Base-by-base conservation (phyloP, 345 rosid species). In the Eucalyptus leucophloia region DNA sequence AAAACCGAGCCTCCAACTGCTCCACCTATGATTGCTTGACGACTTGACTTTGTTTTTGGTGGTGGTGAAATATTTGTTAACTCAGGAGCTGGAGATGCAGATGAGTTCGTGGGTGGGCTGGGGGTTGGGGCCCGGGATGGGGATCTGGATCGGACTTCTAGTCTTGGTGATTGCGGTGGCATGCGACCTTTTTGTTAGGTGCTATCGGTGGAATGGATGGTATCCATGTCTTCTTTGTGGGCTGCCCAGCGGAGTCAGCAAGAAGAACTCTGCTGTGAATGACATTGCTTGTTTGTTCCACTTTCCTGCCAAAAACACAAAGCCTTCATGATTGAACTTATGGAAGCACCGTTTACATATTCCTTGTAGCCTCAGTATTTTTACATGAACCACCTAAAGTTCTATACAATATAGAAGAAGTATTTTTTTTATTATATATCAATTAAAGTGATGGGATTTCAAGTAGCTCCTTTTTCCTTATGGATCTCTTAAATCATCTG, bases 1-100 rank as follows among this genome's bases (percentile, higher is more conserved):
- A 95, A 83, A 69, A 87, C 13, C 21, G 92, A 89, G 30, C 91
- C 94, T 30, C 94, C 94, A 69, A 92, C 80, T n/a, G 89, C 72
- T 80, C 93, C 96, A 51, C 86, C 88, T 28, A 95, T 67, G 42
- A 93, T 26, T 88, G 90, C 88, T 42, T 51, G 44, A 30, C 0
- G 69, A 44, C 4, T 81, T 45, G 72, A 86, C 28, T 62, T 91
- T 54, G 91, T 1, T 2, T 53, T 3, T 19, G 2, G 34, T 86
- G 12, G 5, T 86, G 42, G 26, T 86, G 44, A 15, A 62, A 19
- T 65, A 15, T n/a, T 65, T 86, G 6, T 14, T 7, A 23, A 49
- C 26, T 17, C 14, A 24, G 87, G 8, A 26, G 87, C 0, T n/a
- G 67, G 30, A 34, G 88, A 24, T 53, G 44, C 4, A 2, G 88